These are phyloP conservation scores for Fusarium chaquense DNA, from an alignment of 2,329 filamentous ascomycete genomes.

Conservation along the genomic window DNA sequence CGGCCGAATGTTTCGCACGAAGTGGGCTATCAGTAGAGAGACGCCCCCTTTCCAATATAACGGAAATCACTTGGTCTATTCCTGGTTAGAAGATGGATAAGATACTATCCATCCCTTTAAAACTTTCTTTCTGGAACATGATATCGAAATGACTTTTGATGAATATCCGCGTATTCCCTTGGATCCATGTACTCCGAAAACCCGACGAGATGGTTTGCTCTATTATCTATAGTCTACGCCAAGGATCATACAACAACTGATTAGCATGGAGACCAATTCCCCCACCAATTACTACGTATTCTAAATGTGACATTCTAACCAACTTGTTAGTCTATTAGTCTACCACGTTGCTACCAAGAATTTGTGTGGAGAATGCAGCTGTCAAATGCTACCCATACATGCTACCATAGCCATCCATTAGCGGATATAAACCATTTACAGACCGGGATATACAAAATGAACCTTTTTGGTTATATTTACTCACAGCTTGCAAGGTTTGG, in stretches of 20 bases:
- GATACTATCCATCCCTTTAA: not conserved
- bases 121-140: conserved; percentile 2
- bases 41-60: conserved; percentile 22
- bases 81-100: not conserved
- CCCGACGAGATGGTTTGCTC: conserved; percentile 21
- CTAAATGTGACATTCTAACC: not conserved
- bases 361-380: not conserved
- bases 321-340: not conserved
- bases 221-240: not conserved
- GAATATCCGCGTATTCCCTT: conserved; percentile 1
- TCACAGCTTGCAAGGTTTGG: not conserved
- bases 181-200: conserved; percentile 3
- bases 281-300: not conserved
- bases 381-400: not conserved
- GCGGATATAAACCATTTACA: not conserved
- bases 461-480: not conserved
- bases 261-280: not conserved
- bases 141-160: conserved; percentile 10
- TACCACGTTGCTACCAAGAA: not conserved
- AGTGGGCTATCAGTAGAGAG: conserved; percentile 22
- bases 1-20: conserved; percentile 12
- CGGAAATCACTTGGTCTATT: not conserved
- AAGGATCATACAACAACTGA: conserved; percentile 1
- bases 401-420: not conserved
- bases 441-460: not conserved